A percentile compares a stretch with the other conserved stretches of the same genome.
phyloP scores from a whole-genome alignment of 1,284 basidiomycete genomes.

The Moesziomyces antarcticus region DNA sequence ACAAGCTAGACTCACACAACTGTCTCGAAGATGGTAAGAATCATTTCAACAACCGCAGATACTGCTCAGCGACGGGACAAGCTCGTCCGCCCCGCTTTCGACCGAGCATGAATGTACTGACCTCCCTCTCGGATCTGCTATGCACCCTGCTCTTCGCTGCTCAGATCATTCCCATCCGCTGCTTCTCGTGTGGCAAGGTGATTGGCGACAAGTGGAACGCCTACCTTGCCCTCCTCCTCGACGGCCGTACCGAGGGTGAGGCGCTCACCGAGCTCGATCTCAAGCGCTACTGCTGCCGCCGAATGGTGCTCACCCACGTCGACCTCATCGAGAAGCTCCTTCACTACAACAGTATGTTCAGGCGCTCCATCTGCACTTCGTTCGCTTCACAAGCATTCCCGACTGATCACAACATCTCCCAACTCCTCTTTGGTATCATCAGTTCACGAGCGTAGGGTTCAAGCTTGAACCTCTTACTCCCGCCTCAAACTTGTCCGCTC shows the following conservation, averaged over 20 bases:
- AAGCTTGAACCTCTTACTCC: conserved; percentile 5
- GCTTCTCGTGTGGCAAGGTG: conserved; percentile 68
- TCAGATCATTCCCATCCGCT: conserved; percentile 66
- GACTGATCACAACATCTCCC: not conserved
- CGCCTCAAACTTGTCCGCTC: not conserved
- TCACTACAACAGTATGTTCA: conserved; percentile 89
- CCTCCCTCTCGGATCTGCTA: not conserved
- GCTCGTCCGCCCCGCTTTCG: not conserved
- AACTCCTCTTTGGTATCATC: not conserved
- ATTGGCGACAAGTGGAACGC: conserved; percentile 68
- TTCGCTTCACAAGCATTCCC: not conserved
- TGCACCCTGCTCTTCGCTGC: not conserved
- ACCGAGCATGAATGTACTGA: not conserved
- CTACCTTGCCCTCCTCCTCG: conserved; percentile 64
- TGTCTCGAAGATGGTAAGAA: not conserved
- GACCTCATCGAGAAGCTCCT: conserved; percentile 95
- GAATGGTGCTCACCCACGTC: conserved; percentile 98
- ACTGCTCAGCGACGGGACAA: not conserved
- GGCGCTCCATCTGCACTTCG: not conserved
- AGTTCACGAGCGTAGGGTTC: conserved; percentile 45
- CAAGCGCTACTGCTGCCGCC: conserved; percentile 93
- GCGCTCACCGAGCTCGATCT: conserved; percentile 90
- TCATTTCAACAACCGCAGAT: not conserved
- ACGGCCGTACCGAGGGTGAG: conserved; percentile 74
- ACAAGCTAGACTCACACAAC: not conserved